Conservation (phyloP, 1,139 yeast genomes). For the Kluyveromyces sp. region DNA sequence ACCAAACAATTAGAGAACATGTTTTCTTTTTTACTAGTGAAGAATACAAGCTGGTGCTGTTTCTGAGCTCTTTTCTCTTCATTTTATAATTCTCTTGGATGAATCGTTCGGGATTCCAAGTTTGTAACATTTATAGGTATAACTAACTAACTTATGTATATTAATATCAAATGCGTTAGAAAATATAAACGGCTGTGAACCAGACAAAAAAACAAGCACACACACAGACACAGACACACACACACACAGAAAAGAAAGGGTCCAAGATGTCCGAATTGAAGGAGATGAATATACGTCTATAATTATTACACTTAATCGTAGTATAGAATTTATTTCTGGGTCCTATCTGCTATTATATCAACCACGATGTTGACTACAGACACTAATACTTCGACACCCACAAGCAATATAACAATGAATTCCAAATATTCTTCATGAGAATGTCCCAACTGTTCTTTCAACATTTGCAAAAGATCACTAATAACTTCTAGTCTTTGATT, state of each 20-base stretch:
- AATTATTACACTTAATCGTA: no score
- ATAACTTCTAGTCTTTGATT: slow-evolving; percentile 92
- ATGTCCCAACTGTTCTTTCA: slow-evolving; percentile 93
- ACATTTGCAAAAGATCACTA: slow-evolving; percentile 86
- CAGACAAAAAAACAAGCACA: not conserved
- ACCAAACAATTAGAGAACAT: not conserved
- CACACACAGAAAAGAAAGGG: no score
- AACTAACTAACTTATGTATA: slow-evolving; percentile 1
- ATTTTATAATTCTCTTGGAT: not conserved
- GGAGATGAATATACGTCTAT: not conserved
- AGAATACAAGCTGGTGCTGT: not conserved
- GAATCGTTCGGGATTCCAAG: not conserved
- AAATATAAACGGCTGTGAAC: not conserved
- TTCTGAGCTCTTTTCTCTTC: not conserved
- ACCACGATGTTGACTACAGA: slow-evolving; percentile 65
- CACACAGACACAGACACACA: not conserved
- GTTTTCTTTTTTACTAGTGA: not conserved
- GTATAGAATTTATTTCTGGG: not conserved
- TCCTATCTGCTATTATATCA: slow-evolving; percentile 32
- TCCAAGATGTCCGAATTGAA: not conserved
- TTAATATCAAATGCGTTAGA: not conserved
- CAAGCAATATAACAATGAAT: slow-evolving; percentile 83
- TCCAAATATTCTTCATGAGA: slow-evolving; percentile 87
- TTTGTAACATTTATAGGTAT: slow-evolving; percentile 3
- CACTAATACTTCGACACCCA: slow-evolving; percentile 85